Evolutionary conservation across 1,284 basidiomycete genomes (phyloP).

Genomic region (Singerocomus inundabilis): DNA sequence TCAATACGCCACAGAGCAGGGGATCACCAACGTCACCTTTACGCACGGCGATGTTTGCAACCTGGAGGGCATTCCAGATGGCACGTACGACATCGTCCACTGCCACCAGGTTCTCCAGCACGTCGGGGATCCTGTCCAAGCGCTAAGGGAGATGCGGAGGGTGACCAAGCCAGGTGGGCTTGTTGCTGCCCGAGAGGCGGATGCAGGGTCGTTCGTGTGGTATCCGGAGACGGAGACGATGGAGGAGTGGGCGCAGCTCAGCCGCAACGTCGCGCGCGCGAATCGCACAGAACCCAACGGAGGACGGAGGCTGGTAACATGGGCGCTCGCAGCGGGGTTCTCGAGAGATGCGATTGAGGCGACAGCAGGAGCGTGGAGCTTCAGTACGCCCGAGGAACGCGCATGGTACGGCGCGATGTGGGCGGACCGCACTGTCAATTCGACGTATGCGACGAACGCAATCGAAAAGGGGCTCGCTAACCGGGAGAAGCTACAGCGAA

Average conservation of each 20-base stretch:
- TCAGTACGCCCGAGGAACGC: conserved; percentile 34
- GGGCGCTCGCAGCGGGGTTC: conserved; percentile 30
- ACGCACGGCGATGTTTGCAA: conserved; percentile 31
- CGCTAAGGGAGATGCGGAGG: conserved; percentile 41
- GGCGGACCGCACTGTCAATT: conserved; percentile 36
- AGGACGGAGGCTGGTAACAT: conserved; percentile 26
- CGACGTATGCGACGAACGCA: conserved; percentile 32
- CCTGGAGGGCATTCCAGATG: conserved; percentile 24
- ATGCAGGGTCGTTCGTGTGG: conserved; percentile 32
- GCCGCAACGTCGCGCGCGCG: conserved; percentile 19
- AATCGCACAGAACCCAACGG: conserved; percentile 27
- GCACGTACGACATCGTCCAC: conserved; percentile 41
- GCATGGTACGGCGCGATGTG: conserved; percentile 36
- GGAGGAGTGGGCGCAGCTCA: conserved; percentile 15
- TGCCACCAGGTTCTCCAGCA: conserved; percentile 44
- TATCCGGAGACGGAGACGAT: conserved; percentile 30
- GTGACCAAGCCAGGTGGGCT: conserved; percentile 41
- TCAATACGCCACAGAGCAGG: conserved; percentile 24
- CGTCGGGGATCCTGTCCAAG: conserved; percentile 35
- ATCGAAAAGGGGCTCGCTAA: conserved; percentile 30
- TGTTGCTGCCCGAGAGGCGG: conserved; percentile 38
- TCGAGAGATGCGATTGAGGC: conserved; percentile 25
- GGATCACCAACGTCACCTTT: conserved; percentile 35
- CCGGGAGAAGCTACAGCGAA: conserved; percentile 25
- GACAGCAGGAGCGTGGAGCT: conserved; percentile 36